Evolutionary conservation across 345 rosid species (phyloP).

Genomic region (Salix suchowensis): DNA sequence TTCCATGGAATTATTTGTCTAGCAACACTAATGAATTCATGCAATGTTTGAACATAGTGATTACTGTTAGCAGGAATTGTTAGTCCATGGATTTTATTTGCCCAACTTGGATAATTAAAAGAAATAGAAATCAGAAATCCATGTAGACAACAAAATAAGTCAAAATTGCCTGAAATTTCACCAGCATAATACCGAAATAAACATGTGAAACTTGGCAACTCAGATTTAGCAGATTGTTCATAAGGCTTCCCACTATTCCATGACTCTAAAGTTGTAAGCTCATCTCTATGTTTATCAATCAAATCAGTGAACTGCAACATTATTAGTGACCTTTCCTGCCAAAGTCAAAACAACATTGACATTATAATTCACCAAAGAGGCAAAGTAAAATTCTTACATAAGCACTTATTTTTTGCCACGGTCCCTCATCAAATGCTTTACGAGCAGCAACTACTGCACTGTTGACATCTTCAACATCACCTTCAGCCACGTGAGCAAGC

Average conservation of each 20-base stretch:
- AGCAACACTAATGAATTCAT: conserved; percentile 27
- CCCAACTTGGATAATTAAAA: conserved; percentile 52
- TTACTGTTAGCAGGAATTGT: conserved; percentile 19
- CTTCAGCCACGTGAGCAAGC: conserved; percentile 88
- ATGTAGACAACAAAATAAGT: neutral
- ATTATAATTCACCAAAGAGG: neutral
- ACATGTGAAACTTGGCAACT: conserved; percentile 63
- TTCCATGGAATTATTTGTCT: conserved; percentile 36
- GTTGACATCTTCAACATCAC: conserved; percentile 76
- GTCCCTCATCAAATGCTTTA: conserved; percentile 92
- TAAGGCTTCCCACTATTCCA: conserved; percentile 94
- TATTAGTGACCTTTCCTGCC: conserved; percentile 72
- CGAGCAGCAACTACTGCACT: conserved; percentile 88
- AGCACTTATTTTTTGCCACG: conserved; percentile 92
- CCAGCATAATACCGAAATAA: conserved; percentile 79
- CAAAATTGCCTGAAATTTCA: conserved; percentile 5
- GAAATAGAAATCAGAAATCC: neutral
- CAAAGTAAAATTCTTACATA: conserved; percentile 42
- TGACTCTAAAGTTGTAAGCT: conserved; percentile 74
- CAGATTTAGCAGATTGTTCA: conserved; percentile 63
- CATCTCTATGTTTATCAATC: conserved; percentile 77
- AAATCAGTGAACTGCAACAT: conserved; percentile 72
- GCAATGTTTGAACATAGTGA: conserved; percentile 22
- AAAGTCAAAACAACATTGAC: neutral
- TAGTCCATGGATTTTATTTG: conserved; percentile 28